Conservation (phyloP, 177 flowering plant genomes). For the Vitis hybrid region DNA sequence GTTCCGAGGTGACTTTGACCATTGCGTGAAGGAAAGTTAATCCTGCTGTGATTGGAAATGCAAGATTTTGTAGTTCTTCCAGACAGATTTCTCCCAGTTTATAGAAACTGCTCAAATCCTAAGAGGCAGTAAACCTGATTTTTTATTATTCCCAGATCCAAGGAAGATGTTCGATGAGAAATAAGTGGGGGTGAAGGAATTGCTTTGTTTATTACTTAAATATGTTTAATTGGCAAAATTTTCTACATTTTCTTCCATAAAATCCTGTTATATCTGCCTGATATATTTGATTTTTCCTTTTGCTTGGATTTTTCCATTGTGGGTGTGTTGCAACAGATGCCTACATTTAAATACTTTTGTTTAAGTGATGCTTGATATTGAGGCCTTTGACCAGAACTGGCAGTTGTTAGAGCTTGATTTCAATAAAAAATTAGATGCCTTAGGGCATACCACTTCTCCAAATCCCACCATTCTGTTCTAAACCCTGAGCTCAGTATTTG, state of each 20-base stretch:
- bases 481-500: no score
- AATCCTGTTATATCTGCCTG: no score
- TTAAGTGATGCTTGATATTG: no score
- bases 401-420: no score
- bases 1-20: constrained; percentile 70
- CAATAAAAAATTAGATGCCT: no score
- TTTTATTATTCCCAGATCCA: constrained; percentile 7
- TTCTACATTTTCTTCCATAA: not conserved
- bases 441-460: no score
- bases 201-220: not conserved
- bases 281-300: no score
- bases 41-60: constrained; percentile 8
- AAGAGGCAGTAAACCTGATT: not conserved
- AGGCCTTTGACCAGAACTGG: no score
- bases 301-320: no score
- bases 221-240: not conserved
- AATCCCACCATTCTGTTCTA: no score
- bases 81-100: not conserved
- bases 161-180: not conserved
- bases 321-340: no score
- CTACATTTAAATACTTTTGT: no score
- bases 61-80: constrained; percentile 16
- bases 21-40: not conserved
- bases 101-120: not conserved
- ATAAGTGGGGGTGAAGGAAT: not conserved